Conservation (phyloP, 257 asterid species). For the Nicotiana obtusifolia region DNA sequence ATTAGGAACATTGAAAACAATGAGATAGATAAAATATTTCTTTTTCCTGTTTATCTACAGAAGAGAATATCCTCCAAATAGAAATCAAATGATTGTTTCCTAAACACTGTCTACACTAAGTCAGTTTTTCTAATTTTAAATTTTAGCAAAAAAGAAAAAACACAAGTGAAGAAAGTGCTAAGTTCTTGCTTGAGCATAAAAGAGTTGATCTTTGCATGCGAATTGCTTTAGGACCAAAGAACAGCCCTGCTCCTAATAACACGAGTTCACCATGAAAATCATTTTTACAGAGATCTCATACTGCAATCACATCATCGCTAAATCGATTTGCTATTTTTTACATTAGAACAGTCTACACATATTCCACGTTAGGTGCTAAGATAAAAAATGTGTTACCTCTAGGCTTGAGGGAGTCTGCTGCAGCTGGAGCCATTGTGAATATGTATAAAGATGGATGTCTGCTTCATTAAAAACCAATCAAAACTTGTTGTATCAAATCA, state of each 20-base stretch:
- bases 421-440: slow-evolving; percentile 14
- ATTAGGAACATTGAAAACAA: not conserved
- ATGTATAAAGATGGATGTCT: not conserved
- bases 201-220: not conserved
- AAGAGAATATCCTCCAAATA: not conserved
- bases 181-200: slow-evolving; percentile 2
- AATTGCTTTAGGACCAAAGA: not conserved
- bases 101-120: not conserved
- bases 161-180: not conserved
- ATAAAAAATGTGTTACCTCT: slow-evolving; percentile 4
- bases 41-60: not conserved
- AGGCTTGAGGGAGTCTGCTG: slow-evolving; percentile 15
- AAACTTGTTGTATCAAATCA: not conserved
- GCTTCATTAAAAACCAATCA: slow-evolving; percentile 5
- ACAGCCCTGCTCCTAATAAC: not conserved
- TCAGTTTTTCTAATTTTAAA: not conserved
- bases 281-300: not conserved
- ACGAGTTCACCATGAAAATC: not conserved
- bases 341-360: not conserved
- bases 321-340: not conserved
- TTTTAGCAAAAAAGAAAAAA: not conserved
- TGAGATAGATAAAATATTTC: not conserved
- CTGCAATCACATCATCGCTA: not conserved
- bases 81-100: not conserved
- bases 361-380: not conserved